These are phyloP conservation scores for Trichoderma lentiforme DNA, from an alignment of 2,329 filamentous ascomycete genomes.

Conservation along the genomic window DNA sequence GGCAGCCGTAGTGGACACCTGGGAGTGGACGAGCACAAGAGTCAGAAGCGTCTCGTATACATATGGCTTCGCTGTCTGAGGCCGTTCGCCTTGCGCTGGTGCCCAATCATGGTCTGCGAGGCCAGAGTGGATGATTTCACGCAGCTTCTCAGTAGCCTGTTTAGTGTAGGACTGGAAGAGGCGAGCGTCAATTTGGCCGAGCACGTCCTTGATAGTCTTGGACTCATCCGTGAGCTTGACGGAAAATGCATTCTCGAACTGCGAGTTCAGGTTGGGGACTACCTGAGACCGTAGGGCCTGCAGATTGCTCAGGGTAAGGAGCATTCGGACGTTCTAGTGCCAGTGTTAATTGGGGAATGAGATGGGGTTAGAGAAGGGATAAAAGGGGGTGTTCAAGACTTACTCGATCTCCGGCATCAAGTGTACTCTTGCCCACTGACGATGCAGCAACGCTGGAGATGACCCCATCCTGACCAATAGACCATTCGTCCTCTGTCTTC, in stretches of 20 bases:
- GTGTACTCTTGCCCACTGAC: slow-evolving; percentile 43
- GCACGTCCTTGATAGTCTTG: slow-evolving; percentile 85
- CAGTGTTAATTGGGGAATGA: slow-evolving; percentile 26
- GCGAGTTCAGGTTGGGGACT: slow-evolving; percentile 81
- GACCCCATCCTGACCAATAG: slow-evolving; percentile 44
- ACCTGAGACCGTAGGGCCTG: slow-evolving; percentile 76
- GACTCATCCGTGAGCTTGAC: slow-evolving; percentile 92
- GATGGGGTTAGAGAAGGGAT: not conserved
- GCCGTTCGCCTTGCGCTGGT: slow-evolving; percentile 53
- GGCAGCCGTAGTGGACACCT: slow-evolving; percentile 75
- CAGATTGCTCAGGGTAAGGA: slow-evolving; percentile 90
- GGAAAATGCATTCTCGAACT: slow-evolving; percentile 91
- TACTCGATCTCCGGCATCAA: slow-evolving; percentile 57
- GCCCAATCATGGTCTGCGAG: slow-evolving; percentile 71
- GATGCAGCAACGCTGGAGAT: slow-evolving; percentile 34
- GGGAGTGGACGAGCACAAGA: slow-evolving; percentile 87
- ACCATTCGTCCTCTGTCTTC: slow-evolving; percentile 62
- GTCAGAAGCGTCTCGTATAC: slow-evolving; percentile 82
- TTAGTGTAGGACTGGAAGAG: slow-evolving; percentile 91
- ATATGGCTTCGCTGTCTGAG: slow-evolving; percentile 78
- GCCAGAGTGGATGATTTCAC: slow-evolving; percentile 67
- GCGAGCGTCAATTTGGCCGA: slow-evolving; percentile 83
- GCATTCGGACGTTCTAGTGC: slow-evolving; percentile 78
- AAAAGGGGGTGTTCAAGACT: slow-evolving; percentile 26
- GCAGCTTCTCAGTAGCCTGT: slow-evolving; percentile 66